A percentile compares a stretch with the other conserved stretches of the same genome.
Conservation (phyloP, 73 alveolate genomes). For the Paramecium caudatum region DNA sequence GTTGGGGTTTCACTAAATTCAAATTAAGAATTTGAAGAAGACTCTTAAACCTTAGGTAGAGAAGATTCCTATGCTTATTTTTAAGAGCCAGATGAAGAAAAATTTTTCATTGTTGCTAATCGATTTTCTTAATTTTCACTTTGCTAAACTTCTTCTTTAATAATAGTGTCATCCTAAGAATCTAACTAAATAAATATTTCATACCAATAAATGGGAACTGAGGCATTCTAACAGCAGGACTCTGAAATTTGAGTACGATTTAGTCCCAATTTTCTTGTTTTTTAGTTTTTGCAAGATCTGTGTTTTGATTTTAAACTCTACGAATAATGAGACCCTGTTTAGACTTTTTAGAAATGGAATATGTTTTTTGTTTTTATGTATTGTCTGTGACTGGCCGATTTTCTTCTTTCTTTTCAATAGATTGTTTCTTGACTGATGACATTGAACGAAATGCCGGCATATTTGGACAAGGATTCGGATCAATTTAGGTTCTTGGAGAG, state of each 20-base stretch:
- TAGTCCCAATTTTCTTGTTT: background rate
- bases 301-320: background rate
- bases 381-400: conserved; percentile 15
- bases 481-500: conserved; percentile 20
- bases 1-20: conserved; percentile 12
- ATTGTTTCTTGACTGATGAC: background rate
- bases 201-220: conserved; percentile 40
- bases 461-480: background rate
- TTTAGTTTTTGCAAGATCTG: background rate
- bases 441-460: background rate
- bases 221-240: conserved; percentile 45
- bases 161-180: background rate
- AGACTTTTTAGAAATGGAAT: background rate
- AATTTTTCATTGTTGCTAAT: background rate
- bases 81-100: conserved; percentile 49
- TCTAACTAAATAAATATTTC: background rate
- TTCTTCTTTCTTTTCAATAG: conserved; percentile 10
- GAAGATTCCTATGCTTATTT: conserved; percentile 9
- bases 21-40: conserved; percentile 37
- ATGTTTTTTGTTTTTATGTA: background rate
- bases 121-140: background rate
- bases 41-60: background rate
- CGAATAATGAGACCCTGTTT: conserved; percentile 4
- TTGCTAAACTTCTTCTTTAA: conserved; percentile 13
- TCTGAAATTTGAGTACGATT: background rate